Evolutionary conservation across 2,329 filamentous ascomycete species (phyloP), one percentile per base, ranked within the genome.

Genomic region (Pestalotiopsis sp.): DNA sequence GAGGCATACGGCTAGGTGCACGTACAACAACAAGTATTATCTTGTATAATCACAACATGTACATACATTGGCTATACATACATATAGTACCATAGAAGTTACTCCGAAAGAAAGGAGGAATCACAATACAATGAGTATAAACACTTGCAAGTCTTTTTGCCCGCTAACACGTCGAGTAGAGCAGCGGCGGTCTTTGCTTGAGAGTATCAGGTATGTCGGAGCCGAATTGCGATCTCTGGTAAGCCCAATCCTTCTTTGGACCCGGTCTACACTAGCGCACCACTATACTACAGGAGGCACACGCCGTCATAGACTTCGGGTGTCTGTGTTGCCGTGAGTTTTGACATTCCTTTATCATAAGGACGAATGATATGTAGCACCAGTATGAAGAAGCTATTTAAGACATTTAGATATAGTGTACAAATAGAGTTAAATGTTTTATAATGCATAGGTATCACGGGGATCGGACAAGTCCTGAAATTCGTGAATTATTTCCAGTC

Each of bases 1-100:
- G 11, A 65, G 44, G 62, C 62, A n/a, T 65, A 26, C 35, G 62
- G 44, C 13, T 65, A 65, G 62, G 14, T 38, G 48, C 35, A 61
- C 6, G 10, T 10, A 35, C 39, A 65, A 35, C 14, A 56, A 30
- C 57, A 59, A 35, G 59, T 65, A 65, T 56, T 30, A 59, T 38
- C 24, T 22, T 58, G 52, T 66, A 66, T 30, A 35, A 59, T 35
- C 26, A 38, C 30, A 65, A 22, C 6, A 40, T 61, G 30, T 40
- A 39, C 26, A 61, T 20, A 58, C 4, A 13, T 35, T 35, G 30
- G 30, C 30, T 22, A 52, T 20, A 3, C 14, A 3, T 9, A 52
- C 1, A n/a, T 52, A 52, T n/a, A 9, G 17, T 52, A 52, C n/a
- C 3, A 52, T 52, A 52, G 44, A 52, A 22, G 30, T 35, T 35